These are phyloP conservation scores for Sanchytrium tribonematis DNA, from an alignment of 371 early-diverging fungal genomes.

Conservation along the genomic window DNA sequence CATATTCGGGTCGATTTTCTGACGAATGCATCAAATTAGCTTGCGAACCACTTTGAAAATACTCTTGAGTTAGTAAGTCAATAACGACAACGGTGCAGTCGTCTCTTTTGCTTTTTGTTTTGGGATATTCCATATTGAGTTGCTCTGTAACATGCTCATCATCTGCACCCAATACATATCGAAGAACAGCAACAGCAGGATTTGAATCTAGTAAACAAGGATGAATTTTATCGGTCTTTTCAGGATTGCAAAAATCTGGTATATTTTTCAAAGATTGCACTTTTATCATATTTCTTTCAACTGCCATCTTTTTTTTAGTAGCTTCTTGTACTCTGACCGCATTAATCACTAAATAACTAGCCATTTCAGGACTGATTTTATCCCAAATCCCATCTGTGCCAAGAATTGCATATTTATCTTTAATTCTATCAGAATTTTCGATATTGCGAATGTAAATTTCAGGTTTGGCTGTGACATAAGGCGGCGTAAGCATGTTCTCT, in stretches of 20 bases:
- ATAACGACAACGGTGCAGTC: neutral
- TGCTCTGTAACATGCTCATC: neutral
- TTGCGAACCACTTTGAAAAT: neutral
- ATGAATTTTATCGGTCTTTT: neutral
- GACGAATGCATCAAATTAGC: neutral
- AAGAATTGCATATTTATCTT: constrained; percentile 50
- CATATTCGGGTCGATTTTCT: neutral
- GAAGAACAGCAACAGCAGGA: neutral
- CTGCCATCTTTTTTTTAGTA: neutral
- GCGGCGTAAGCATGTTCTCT: constrained; percentile 44
- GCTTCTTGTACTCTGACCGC: neutral
- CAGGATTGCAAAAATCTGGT: neutral
- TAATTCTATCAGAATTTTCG: constrained; percentile 24
- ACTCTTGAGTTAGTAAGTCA: neutral
- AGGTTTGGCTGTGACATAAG: constrained; percentile 71
- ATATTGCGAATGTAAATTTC: constrained; percentile 22
- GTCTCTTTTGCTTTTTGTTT: neutral
- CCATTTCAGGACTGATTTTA: constrained; percentile 37
- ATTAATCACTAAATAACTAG: constrained; percentile 7
- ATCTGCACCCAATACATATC: neutral
- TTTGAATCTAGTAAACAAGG: neutral
- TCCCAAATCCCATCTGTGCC: constrained; percentile 88
- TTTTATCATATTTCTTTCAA: too few species aligned
- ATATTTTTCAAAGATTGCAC: too few species aligned
- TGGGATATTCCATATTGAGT: neutral